Percentiles rank a stretch among this genome's conserved stretches.
Conservation (phyloP, 2,329 filamentous ascomycete genomes). For the Pseudogymnoascus destructans region DNA sequence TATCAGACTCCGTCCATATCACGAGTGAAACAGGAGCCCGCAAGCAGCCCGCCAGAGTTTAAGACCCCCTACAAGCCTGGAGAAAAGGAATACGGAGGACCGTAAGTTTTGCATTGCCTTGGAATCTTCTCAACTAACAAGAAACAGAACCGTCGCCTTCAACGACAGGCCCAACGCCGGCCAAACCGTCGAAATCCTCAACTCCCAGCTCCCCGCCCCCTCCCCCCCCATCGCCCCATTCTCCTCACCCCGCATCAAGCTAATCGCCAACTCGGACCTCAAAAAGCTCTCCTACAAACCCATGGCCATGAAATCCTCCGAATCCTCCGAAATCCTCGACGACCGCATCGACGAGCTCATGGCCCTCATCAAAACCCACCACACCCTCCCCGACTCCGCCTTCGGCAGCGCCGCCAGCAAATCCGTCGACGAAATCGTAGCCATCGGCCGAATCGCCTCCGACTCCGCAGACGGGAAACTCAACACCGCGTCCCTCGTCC, state of each 20-base stretch:
- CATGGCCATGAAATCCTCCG: slow-evolving; percentile 86
- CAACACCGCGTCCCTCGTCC: slow-evolving; percentile 69
- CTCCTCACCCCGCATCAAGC: slow-evolving; percentile 63
- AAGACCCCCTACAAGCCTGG: slow-evolving; percentile 28
- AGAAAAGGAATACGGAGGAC: slow-evolving; percentile 15
- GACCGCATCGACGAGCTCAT: slow-evolving; percentile 89
- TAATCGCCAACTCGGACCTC: slow-evolving; percentile 75
- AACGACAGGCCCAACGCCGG: slow-evolving; percentile 65
- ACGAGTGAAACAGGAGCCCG: slow-evolving; percentile 32
- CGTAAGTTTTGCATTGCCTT: slow-evolving; percentile 16
- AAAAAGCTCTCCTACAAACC: slow-evolving; percentile 88
- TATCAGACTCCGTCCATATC: slow-evolving; percentile 36
- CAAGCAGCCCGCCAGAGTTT: slow-evolving; percentile 33
- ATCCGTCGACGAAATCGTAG: slow-evolving; percentile 74
- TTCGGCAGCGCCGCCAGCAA: slow-evolving; percentile 82
- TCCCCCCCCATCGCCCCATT: slow-evolving; percentile 61
- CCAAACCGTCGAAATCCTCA: slow-evolving; percentile 71
- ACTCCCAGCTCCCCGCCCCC: slow-evolving; percentile 54
- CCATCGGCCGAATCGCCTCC: slow-evolving; percentile 81
- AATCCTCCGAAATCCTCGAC: slow-evolving; percentile 85
- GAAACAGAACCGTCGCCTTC: slow-evolving; percentile 48
- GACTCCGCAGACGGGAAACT: slow-evolving; percentile 78
- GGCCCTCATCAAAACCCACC: slow-evolving; percentile 56
- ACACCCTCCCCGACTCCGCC: slow-evolving; percentile 62
- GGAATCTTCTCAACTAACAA: not conserved